Conservation (phyloP, 1,284 basidiomycete genomes). For the Puccinia novopanici region DNA sequence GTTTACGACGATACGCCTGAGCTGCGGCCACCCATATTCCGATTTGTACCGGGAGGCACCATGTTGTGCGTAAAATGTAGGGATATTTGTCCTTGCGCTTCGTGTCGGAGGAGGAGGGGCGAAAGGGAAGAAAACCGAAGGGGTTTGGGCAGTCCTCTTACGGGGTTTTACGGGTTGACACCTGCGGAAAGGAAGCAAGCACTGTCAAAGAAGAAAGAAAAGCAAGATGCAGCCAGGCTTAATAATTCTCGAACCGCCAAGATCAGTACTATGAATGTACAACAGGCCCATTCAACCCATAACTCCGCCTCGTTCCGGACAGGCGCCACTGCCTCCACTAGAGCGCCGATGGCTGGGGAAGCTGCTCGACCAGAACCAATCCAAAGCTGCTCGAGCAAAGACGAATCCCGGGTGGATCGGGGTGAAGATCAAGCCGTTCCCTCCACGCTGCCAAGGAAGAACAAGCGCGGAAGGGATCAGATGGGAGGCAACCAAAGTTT, state of each 20-base stretch:
- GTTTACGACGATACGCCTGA: slow-evolving; percentile 44
- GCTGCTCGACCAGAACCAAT: background rate
- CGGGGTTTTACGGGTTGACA: slow-evolving; percentile 25
- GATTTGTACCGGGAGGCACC: slow-evolving; percentile 46
- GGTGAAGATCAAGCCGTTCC: too few species aligned
- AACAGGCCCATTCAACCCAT: too few species aligned
- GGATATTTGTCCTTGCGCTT: slow-evolving; percentile 44
- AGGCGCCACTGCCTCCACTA: background rate
- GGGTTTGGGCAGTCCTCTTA: slow-evolving; percentile 19
- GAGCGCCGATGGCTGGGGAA: background rate
- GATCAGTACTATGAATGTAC: too few species aligned
- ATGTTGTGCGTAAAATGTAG: slow-evolving; percentile 48
- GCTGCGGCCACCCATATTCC: slow-evolving; percentile 41
- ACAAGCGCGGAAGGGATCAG: background rate
- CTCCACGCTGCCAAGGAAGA: background rate
- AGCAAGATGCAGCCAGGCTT: slow-evolving; percentile 9
- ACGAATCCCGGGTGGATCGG: too few species aligned
- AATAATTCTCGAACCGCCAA: too few species aligned
- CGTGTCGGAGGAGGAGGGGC: slow-evolving; percentile 40
- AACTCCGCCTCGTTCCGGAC: background rate
- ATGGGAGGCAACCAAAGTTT: background rate
- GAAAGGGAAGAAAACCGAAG: slow-evolving; percentile 36
- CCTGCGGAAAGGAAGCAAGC: slow-evolving; percentile 14
- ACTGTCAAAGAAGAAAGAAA: slow-evolving; percentile 9
- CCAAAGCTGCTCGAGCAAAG: too few species aligned